Percentiles rank a stretch among this genome's conserved stretches.
phyloP scores from a whole-genome alignment of 495 filamentous ascomycete species.

The Neurospora intermedia region DNA sequence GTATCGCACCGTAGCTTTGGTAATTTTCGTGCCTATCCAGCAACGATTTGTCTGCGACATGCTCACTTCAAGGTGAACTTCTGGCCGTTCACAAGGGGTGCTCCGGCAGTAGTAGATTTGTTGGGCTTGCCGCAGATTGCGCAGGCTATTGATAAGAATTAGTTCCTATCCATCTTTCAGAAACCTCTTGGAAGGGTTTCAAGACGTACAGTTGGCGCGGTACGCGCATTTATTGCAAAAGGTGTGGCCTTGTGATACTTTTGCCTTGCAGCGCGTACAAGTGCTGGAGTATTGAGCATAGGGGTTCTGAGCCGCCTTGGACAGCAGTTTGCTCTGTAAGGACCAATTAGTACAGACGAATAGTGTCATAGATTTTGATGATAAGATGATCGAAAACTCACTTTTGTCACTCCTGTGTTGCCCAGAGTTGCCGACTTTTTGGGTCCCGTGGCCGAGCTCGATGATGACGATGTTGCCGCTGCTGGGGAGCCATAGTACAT shows the following conservation, averaged over 20 bases:
- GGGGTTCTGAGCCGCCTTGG: slow-evolving; percentile 57
- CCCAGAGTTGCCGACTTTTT: slow-evolving; percentile 44
- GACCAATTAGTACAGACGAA: neutral
- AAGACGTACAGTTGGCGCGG: slow-evolving; percentile 45
- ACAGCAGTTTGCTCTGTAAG: slow-evolving; percentile 54
- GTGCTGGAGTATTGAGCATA: slow-evolving; percentile 55
- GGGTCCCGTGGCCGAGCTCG: slow-evolving; percentile 25
- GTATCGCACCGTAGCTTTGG: neutral
- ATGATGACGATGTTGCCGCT: slow-evolving; percentile 5
- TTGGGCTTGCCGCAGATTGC: slow-evolving; percentile 55
- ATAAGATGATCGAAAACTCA: slow-evolving; percentile 10
- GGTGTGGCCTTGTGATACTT: slow-evolving; percentile 50
- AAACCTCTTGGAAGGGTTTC: neutral
- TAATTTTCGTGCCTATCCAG: neutral
- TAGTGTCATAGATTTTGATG: neutral
- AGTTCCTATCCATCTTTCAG: slow-evolving; percentile 6
- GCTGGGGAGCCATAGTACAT: slow-evolving; percentile 60
- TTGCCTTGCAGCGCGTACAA: slow-evolving; percentile 53
- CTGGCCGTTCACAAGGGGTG: slow-evolving; percentile 48
- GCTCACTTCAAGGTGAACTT: slow-evolving; percentile 55
- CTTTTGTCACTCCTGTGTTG: slow-evolving; percentile 44
- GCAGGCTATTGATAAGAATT: slow-evolving; percentile 37
- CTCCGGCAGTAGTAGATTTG: slow-evolving; percentile 37
- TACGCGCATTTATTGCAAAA: slow-evolving; percentile 60
- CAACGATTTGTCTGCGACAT: neutral